A percentile compares a stretch with the other conserved stretches of the same genome.
Evolutionary conservation across 169 alveolate genomes (phyloP).

Genomic region (Theileria parva): DNA sequence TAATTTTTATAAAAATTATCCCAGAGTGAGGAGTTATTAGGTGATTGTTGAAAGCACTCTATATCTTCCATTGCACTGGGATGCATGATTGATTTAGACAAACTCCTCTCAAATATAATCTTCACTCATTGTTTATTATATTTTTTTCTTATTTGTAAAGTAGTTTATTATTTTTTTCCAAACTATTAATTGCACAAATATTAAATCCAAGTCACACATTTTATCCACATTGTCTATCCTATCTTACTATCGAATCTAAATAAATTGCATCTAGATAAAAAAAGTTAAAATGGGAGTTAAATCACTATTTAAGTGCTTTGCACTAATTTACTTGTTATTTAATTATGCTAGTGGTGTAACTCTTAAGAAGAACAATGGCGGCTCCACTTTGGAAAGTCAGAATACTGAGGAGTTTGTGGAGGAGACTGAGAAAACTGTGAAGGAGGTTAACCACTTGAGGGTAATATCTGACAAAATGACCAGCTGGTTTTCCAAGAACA

Average conservation of each 20-base stretch:
- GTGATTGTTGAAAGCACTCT: not conserved
- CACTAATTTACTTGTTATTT: not conserved
- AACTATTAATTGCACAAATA: not conserved
- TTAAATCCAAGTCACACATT: not conserved
- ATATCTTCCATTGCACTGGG: slow-evolving; percentile 34
- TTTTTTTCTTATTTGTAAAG: not conserved
- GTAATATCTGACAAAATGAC: slow-evolving; percentile 11
- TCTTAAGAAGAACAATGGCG: not conserved
- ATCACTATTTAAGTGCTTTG: slow-evolving; percentile 7
- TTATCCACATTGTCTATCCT: not conserved
- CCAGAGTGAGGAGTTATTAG: not conserved
- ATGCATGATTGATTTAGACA: slow-evolving; percentile 22
- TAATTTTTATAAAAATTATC: too few species aligned
- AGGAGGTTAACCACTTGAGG: slow-evolving; percentile 16
- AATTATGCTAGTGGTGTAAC: not conserved
- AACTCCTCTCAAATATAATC: not conserved
- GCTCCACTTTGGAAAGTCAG: not conserved
- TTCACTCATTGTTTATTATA: not conserved
- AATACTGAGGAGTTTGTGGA: slow-evolving; percentile 15
- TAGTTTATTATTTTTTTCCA: slow-evolving; percentile 4
- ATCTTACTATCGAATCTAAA: not conserved
- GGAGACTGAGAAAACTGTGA: not conserved
- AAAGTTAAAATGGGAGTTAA: slow-evolving; percentile 15
- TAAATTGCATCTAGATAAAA: not conserved
- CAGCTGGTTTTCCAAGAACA: not conserved